phyloP scores from a whole-genome alignment of 805 yeast species.

The Monosporozyma yasuniensis region DNA sequence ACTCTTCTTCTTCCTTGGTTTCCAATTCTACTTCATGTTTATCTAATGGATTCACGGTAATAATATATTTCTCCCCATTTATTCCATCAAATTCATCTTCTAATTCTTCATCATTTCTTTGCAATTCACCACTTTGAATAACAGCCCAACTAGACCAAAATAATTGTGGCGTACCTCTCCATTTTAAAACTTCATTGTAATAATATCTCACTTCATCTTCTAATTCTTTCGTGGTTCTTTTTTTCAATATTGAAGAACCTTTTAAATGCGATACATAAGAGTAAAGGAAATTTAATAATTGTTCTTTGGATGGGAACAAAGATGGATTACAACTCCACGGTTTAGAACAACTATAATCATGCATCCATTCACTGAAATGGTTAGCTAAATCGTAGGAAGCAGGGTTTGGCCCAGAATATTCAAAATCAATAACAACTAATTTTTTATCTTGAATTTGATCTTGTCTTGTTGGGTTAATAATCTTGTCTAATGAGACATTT shows the following conservation, averaged over 20 bases:
- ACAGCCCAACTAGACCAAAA: slow-evolving; percentile 93
- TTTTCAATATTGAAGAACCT: slow-evolving; percentile 13
- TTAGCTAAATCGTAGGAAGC: slow-evolving; percentile 88
- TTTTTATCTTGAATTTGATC: slow-evolving; percentile 51
- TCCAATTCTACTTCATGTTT: slow-evolving; percentile 2
- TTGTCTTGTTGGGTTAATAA: slow-evolving; percentile 31
- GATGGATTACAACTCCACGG: slow-evolving; percentile 39
- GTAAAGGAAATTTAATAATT: slow-evolving; percentile 60
- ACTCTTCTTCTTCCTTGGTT: slow-evolving; percentile 20
- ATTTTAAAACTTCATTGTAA: slow-evolving; percentile 55
- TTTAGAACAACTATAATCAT: slow-evolving; percentile 60
- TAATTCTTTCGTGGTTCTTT: slow-evolving; percentile 3
- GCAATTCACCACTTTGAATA: slow-evolving; percentile 53
- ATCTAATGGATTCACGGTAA: slow-evolving; percentile 16
- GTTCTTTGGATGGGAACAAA: slow-evolving; percentile 57
- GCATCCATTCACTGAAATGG: slow-evolving; percentile 97
- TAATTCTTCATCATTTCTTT: slow-evolving; percentile 19
- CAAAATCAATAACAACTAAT: slow-evolving; percentile 91
- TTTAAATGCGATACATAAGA: slow-evolving; percentile 64
- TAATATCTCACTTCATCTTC: slow-evolving; percentile 38
- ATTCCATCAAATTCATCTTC: slow-evolving; percentile 42
- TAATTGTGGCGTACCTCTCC: slow-evolving; percentile 75
- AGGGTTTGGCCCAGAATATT: slow-evolving; percentile 83
- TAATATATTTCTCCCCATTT: slow-evolving; percentile 43
- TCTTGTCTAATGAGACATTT: slow-evolving; percentile 23